Base-by-base conservation (phyloP, 2,329 filamentous ascomycete species). In the Cytospora paraplurivora region DNA sequence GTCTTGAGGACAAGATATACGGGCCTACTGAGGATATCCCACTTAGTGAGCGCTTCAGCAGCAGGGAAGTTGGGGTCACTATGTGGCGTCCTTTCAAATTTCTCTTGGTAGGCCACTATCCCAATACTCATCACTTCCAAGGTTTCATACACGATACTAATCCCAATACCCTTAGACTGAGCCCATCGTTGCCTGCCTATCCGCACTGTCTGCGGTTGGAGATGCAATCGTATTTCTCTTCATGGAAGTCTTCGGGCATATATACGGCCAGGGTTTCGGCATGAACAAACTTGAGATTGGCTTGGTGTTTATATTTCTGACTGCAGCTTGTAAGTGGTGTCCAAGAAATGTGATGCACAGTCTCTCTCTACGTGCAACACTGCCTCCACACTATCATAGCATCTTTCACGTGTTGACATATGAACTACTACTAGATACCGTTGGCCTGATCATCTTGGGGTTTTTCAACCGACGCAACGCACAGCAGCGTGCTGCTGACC, bases 151-250 rank as follows among this genome's bases (percentile, higher is more conserved):
- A n/a, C n/a, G n/a, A n/a, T 21, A 34, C 56, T 58, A 15, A 44
- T 8, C 15, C 17, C 32, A 35, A 81, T 75, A 84, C 88, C 89
- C 0, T 92, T 90, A 83, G 70, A 90, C 85, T 0, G 90, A 92
- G 75, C 89, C 89, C 3, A 92, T 92, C 62, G 89, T 92, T 7
- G 77, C 89, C 17, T 85, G 83, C 47, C 79, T 92, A 3, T 91
- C 89, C 1, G 80, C 91, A 0, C 84, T 92, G 5, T 88, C 84
- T 3, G 89, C 89, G 37, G 92, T 92, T 78, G 86, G 83, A 7
- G 89, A 92, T 65, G 88, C 88, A 3, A 82, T 92, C 5, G 91
- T 92, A 75, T 92, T 92, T 78, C 90, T 90, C 79, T 90, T 89
- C 72, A 85, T 92, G 60, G 87, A 92, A 72, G 89, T 85, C 0